Evolutionary conservation across 2,329 filamentous ascomycete genomes (phyloP).

Genomic region (Helotiales sp.): DNA sequence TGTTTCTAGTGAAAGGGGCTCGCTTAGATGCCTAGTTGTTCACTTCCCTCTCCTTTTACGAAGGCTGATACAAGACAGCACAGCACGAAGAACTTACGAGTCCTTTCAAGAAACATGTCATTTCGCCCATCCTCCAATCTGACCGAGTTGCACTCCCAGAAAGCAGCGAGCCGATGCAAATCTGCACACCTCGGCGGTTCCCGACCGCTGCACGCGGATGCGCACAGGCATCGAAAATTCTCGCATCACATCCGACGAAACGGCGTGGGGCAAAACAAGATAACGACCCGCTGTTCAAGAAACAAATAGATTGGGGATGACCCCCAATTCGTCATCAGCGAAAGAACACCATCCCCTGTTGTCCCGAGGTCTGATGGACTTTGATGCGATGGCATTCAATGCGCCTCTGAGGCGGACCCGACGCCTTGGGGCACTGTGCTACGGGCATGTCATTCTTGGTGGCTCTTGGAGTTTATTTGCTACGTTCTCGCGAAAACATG

Average conservation of each 20-base stretch:
- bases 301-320: conserved; percentile 17
- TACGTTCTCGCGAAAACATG: neutral
- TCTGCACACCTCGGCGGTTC: conserved; percentile 7
- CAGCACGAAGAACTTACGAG: neutral
- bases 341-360: neutral
- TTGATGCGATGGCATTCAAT: neutral
- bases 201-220: neutral
- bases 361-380: neutral
- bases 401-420: conserved; percentile 1
- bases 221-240: conserved; percentile 14
- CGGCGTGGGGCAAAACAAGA: conserved; percentile 9
- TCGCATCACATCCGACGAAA: conserved; percentile 23
- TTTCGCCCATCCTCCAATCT: neutral
- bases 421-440: neutral
- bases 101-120: neutral
- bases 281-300: neutral
- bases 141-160: neutral
- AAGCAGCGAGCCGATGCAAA: neutral
- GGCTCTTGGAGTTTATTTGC: conserved; percentile 3
- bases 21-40: neutral
- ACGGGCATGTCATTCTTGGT: neutral
- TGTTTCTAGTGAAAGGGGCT: neutral
- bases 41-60: neutral
- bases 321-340: conserved; percentile 3
- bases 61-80: too few species aligned